These are phyloP conservation scores for Coniochaeta sp. DNA, from an alignment of 2,329 filamentous ascomycete genomes.

Conservation along the genomic window DNA sequence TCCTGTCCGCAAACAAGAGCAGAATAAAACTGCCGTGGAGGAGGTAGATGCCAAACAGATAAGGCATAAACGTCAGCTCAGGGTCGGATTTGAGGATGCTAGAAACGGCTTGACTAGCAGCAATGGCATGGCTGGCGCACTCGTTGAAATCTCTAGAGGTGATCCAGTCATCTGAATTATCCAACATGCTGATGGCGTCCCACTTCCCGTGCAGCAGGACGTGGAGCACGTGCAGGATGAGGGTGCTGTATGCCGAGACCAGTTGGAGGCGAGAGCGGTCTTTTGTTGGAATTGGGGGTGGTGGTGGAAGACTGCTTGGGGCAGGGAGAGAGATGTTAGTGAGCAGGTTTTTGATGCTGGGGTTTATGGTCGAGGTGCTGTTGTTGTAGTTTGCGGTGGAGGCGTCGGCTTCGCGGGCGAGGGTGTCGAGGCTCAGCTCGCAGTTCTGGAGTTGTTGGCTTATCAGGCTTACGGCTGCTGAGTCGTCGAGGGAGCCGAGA, in stretches of 20 bases:
- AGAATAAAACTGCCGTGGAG: slow-evolving; percentile 44
- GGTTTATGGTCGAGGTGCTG: slow-evolving; percentile 5
- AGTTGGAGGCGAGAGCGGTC: slow-evolving; percentile 26
- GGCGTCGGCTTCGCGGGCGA: not conserved
- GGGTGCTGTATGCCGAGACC: slow-evolving; percentile 38
- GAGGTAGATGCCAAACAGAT: slow-evolving; percentile 44
- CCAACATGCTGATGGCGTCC: slow-evolving; percentile 42
- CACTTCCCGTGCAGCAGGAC: slow-evolving; percentile 41
- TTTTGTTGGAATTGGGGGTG: slow-evolving; percentile 3
- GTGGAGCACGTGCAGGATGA: slow-evolving; percentile 39
- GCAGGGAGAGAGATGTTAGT: slow-evolving; percentile 7
- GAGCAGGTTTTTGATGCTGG: slow-evolving; percentile 17
- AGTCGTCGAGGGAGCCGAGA: slow-evolving; percentile 27
- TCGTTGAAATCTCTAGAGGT: slow-evolving; percentile 35
- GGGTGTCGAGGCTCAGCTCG: slow-evolving; percentile 27
- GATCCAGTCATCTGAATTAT: slow-evolving; percentile 41
- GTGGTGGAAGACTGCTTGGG: not conserved
- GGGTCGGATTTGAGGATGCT: slow-evolving; percentile 39
- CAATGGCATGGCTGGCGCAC: slow-evolving; percentile 39
- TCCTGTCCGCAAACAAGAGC: slow-evolving; percentile 39
- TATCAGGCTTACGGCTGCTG: slow-evolving; percentile 25
- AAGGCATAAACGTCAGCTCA: slow-evolving; percentile 44
- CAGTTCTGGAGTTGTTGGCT: slow-evolving; percentile 28
- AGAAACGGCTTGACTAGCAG: slow-evolving; percentile 36
- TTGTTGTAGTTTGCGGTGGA: too few species aligned